Evolutionary conservation across 805 yeast genomes (phyloP), one percentile per base, ranked within the genome.

Genomic region (Pichia californica): DNA sequence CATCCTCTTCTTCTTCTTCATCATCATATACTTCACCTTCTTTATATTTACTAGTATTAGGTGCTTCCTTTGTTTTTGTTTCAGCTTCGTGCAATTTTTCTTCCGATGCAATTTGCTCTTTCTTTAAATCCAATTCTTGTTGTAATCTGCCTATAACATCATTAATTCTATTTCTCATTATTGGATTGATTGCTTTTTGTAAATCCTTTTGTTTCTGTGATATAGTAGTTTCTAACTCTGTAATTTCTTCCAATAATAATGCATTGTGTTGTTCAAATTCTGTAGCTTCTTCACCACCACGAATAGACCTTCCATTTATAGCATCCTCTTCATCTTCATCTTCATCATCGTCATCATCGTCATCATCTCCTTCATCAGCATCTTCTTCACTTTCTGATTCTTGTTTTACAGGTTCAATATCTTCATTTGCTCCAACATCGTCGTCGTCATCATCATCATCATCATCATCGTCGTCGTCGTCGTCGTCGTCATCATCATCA

Each of bases 131-230:
- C 47, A 88, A 72, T 54, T 91, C 96, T 43, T 81, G 79, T 61
- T 79, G 81, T 56, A 93, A 71, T 48, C 89, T 81, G 45, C 73
- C 75, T 40, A 87, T 84, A 40, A 83, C 88, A 51, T 84, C 93
- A 54, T 81, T 73, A 59, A 89, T 85, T 66, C 97, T 81, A 62
- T 82, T 84, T 57, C 82, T 79, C 77, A 93, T 73, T 65, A 91
- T 82, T 53, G 91, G 89, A 58, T 88, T 88, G 39, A 79, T 73
- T 15, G 89, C 88, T 51, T 81, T 79, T 18, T 73, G 77, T 38
- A 87, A 75, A 54, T 85, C 88, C 36, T 71, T 71, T 59, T 77
- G 78, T 56, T 91, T 89, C 54, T 81, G 82, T 43, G 73, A 77
- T 40, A 93, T 82, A 0, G 91, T 88, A 14, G 73, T 55, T 58